Conservation (phyloP, 2,329 filamentous ascomycete genomes). For the Colletotrichum chlorophyti region DNA sequence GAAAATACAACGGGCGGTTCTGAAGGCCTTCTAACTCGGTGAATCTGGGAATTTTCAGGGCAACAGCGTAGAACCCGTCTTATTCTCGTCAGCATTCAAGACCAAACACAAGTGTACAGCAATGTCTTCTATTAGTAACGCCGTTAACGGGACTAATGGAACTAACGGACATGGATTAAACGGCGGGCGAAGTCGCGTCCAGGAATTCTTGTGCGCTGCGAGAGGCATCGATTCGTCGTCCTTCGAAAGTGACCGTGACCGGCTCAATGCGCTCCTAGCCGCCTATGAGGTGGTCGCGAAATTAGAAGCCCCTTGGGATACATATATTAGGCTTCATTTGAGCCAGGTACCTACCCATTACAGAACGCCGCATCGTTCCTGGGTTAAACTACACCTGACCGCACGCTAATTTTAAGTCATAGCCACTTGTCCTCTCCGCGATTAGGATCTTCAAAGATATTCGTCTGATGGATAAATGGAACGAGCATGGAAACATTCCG, state of each 20-base stretch:
- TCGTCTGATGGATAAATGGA: not conserved
- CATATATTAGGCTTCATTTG: not conserved
- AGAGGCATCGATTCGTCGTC: not conserved
- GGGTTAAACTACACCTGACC: too few relatives aligned
- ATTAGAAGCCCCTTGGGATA: slow-evolving; percentile 12
- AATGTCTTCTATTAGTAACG: too few relatives aligned
- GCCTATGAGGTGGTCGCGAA: not conserved
- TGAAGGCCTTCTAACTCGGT: too few relatives aligned
- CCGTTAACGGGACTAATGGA: not conserved
- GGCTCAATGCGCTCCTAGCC: not conserved
- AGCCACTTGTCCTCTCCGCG: not conserved
- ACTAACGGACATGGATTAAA: not conserved
- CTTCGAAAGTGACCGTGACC: not conserved
- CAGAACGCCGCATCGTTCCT: too few relatives aligned
- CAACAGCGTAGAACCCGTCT: too few relatives aligned
- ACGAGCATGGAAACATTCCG: slow-evolving; percentile 1
- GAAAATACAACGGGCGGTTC: too few relatives aligned
- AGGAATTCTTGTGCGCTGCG: not conserved
- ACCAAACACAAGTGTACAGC: too few relatives aligned
- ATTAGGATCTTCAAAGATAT: slow-evolving; percentile 6
- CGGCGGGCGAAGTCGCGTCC: not conserved
- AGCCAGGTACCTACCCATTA: too few relatives aligned
- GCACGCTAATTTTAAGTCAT: too few relatives aligned
- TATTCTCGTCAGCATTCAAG: too few relatives aligned
- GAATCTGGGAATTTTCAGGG: too few relatives aligned